These are phyloP conservation scores for Schizophyllum commune DNA, from an alignment of 1,284 basidiomycete species.

Conservation along the genomic window DNA sequence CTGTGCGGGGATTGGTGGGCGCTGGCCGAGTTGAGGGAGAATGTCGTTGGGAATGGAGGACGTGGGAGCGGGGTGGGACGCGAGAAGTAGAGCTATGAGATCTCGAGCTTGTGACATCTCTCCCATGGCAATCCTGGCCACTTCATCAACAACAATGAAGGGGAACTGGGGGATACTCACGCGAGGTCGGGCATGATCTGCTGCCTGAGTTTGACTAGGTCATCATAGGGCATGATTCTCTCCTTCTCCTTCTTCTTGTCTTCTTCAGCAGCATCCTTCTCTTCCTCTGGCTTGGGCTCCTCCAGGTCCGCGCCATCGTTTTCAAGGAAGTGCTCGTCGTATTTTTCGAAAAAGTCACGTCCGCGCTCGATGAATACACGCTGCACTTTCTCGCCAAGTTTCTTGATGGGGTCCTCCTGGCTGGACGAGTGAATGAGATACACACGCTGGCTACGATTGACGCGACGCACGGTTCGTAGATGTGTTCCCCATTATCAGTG, in stretches of 20 bases:
- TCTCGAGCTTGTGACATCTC: conserved; percentile 73
- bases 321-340: conserved; percentile 24
- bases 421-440: conserved; percentile 24
- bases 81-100: conserved; percentile 50
- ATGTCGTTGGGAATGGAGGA: conserved; percentile 13
- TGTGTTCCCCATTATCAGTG: conserved; percentile 53
- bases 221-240: conserved; percentile 61
- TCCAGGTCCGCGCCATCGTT: conserved; percentile 10
- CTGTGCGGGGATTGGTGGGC: conserved; percentile 17
- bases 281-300: conserved; percentile 13
- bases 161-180: conserved; percentile 31
- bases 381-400: conserved; percentile 52
- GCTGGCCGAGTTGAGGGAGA: conserved; percentile 9
- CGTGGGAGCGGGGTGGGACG: conserved; percentile 22
- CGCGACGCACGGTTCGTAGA: conserved; percentile 58
- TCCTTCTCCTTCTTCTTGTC: conserved; percentile 17
- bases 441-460: conserved; percentile 4
- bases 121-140: conserved; percentile 56
- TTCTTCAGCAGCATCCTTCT: conserved; percentile 18
- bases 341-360: conserved; percentile 62
- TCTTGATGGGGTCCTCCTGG: conserved; percentile 43
- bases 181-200: conserved; percentile 63
- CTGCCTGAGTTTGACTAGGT: conserved; percentile 61
- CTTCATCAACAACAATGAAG: background rate
- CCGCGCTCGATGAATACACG: conserved; percentile 69